phyloP scores from a whole-genome alignment of 2,329 filamentous ascomycete species.

The Monosporascus sp. region DNA sequence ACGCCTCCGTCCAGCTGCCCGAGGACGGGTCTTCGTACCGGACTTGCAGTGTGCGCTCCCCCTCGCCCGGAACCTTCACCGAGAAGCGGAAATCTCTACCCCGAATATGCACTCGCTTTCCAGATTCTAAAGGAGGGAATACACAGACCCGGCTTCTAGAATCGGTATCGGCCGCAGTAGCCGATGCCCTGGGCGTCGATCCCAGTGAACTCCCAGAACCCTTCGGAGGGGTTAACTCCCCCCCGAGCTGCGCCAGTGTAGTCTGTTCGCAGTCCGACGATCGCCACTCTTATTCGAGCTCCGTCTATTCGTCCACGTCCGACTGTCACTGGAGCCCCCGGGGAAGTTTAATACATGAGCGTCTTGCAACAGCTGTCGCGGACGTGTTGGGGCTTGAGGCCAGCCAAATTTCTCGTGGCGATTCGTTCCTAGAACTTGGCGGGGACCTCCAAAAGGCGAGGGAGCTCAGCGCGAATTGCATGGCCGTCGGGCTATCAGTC shows the following conservation, averaged over 20 bases:
- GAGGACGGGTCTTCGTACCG: not conserved
- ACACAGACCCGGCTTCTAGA: conserved; percentile 14
- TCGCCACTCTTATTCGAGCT: conserved; percentile 7
- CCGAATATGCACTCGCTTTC: conserved; percentile 13
- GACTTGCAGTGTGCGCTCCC: not conserved
- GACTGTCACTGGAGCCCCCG: conserved; percentile 9
- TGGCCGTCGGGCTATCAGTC: conserved; percentile 29
- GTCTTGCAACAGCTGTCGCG: conserved; percentile 29
- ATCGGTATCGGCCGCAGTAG: conserved; percentile 18
- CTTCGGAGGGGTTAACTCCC: conserved; percentile 5
- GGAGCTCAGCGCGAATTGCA: conserved; percentile 28
- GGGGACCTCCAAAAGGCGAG: conserved; percentile 31
- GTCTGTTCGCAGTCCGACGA: not conserved
- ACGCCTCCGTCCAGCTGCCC: conserved; percentile 1
- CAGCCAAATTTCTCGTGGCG: conserved; percentile 28
- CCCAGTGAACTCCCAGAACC: conserved; percentile 20
- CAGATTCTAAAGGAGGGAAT: conserved; percentile 6
- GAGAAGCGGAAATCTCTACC: conserved; percentile 12
- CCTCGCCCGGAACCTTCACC: not conserved
- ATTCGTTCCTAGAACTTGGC: conserved; percentile 40
- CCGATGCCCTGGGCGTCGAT: conserved; percentile 22
- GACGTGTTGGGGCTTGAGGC: conserved; percentile 30
- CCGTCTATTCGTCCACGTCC: conserved; percentile 15
- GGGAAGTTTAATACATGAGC: conserved; percentile 19
- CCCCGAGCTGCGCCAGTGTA: not conserved